phyloP scores from a whole-genome alignment of 2,329 filamentous ascomycete genomes.

The Xylaria sp. region DNA sequence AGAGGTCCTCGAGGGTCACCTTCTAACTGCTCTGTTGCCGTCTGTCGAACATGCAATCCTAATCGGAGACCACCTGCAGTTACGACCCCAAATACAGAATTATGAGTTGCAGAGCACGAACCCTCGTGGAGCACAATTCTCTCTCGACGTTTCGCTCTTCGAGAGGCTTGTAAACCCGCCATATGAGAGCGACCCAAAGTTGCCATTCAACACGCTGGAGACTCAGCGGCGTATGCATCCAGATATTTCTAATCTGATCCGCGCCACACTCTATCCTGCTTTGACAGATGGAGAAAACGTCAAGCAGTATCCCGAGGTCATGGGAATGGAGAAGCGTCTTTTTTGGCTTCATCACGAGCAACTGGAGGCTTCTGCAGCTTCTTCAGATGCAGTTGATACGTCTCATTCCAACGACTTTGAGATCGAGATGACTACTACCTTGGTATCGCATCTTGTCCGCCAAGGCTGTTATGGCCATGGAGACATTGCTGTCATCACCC shows the following conservation, averaged over 20 bases:
- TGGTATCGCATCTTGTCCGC: conserved; percentile 66
- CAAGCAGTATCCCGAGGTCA: conserved; percentile 45
- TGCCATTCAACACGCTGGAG: conserved; percentile 44
- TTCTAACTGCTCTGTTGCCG: conserved; percentile 61
- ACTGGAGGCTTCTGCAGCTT: conserved; percentile 29
- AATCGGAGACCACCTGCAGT: conserved; percentile 66
- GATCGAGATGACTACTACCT: conserved; percentile 61
- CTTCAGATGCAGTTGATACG: conserved; percentile 41
- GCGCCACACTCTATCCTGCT: conserved; percentile 55
- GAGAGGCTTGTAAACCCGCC: conserved; percentile 53
- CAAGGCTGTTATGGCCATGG: conserved; percentile 62
- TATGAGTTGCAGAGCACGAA: conserved; percentile 57
- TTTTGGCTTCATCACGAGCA: conserved; percentile 63
- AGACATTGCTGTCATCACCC: conserved; percentile 73
- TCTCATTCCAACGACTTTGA: conserved; percentile 63
- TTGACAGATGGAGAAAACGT: conserved; percentile 51
- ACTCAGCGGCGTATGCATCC: conserved; percentile 65
- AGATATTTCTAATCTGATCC: conserved; percentile 55
- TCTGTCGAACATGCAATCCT: conserved; percentile 63
- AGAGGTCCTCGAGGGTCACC: conserved; percentile 67
- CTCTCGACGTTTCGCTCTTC: conserved; percentile 63
- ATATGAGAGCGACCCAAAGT: conserved; percentile 26
- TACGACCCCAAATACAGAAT: conserved; percentile 61
- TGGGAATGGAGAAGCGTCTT: conserved; percentile 51
- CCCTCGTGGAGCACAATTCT: conserved; percentile 49